These are phyloP conservation scores for Penicillium sclerotiorum DNA, from an alignment of 2,329 filamentous ascomycete genomes.

Conservation along the genomic window DNA sequence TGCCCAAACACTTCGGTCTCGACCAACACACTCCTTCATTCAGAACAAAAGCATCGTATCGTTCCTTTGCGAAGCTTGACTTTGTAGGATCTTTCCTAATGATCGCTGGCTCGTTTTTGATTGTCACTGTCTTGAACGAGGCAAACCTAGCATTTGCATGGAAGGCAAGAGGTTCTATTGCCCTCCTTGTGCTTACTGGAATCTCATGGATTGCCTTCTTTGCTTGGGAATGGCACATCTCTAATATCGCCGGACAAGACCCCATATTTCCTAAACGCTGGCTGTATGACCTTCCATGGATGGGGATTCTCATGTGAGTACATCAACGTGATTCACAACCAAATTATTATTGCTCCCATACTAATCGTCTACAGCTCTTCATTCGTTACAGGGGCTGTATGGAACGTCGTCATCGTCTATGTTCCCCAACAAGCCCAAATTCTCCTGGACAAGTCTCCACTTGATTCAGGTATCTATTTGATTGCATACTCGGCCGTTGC, in stretches of 20 bases:
- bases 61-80: slow-evolving; percentile 28
- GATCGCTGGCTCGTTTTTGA: slow-evolving; percentile 46
- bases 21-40: slow-evolving; percentile 29
- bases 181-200: slow-evolving; percentile 22
- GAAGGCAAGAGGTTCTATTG: slow-evolving; percentile 41
- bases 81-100: slow-evolving; percentile 32
- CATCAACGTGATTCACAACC: background rate
- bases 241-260: slow-evolving; percentile 22
- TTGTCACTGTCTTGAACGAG: slow-evolving; percentile 53
- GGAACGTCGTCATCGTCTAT: slow-evolving; percentile 31
- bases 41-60: slow-evolving; percentile 28
- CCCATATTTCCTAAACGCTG: slow-evolving; percentile 34
- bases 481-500: slow-evolving; percentile 30
- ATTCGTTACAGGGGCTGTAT: slow-evolving; percentile 31
- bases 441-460: slow-evolving; percentile 26
- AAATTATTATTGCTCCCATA: background rate
- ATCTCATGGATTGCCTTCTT: slow-evolving; percentile 37
- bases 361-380: slow-evolving; percentile 19
- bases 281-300: slow-evolving; percentile 28
- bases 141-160: slow-evolving; percentile 48
- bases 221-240: slow-evolving; percentile 34
- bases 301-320: slow-evolving; percentile 30
- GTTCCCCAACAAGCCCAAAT: slow-evolving; percentile 33
- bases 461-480: slow-evolving; percentile 30
- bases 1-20: slow-evolving; percentile 28